Base-by-base conservation (phyloP, 2,329 filamentous ascomycete genomes). In the Trichoderma breve region DNA sequence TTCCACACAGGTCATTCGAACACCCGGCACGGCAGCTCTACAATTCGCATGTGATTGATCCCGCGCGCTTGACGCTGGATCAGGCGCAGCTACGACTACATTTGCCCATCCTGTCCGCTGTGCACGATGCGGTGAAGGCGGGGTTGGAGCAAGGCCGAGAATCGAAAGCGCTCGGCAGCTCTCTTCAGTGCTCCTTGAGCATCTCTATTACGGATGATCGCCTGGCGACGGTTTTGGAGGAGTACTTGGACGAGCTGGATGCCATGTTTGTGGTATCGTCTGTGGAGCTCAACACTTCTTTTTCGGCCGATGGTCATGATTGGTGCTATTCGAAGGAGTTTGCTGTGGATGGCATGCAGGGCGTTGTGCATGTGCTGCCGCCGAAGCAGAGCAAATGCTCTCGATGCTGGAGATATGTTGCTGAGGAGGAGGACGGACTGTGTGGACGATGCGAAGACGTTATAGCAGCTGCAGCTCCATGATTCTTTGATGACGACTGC, bases 351-450 rank as follows among this genome's bases (percentile, higher is more conserved):
- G 83, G 79, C 30, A 47, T 65, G 21, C 75, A 75, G 72, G 83
- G 82, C 39, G 81, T 76, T 34, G 85, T 84, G 26, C 81, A 82
- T 74, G 84, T 86, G 26, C 75, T 86, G 65, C 85, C 88, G 71
- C 88, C 88, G 1, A 79, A 76, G 75, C 77, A 85, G 14, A 82
- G 86, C 61, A 99, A 98, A 81, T 99, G 96, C 80, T 86, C 89
- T 1, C 86, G 96, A 65, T 99, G 96, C 82, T 99, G 96, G 96
- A 89, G 92, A 73, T 97, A 93, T 80, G 86, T 92, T 28, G 90
- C 92, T n/a, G 84, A 87, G n/a, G 82, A 82, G 62, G 86, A 91
- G 75, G 89, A 92, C 21, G 80, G 83, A 51, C 82, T 97, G 21
- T 98, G 95, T 81, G 82, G 81, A 63, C 85, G 94, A 78, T 98